Percentiles rank a stretch among this genome's conserved stretches.
Evolutionary conservation across 768 basidiomycete species (phyloP).

Genomic region (Russula emetica): DNA sequence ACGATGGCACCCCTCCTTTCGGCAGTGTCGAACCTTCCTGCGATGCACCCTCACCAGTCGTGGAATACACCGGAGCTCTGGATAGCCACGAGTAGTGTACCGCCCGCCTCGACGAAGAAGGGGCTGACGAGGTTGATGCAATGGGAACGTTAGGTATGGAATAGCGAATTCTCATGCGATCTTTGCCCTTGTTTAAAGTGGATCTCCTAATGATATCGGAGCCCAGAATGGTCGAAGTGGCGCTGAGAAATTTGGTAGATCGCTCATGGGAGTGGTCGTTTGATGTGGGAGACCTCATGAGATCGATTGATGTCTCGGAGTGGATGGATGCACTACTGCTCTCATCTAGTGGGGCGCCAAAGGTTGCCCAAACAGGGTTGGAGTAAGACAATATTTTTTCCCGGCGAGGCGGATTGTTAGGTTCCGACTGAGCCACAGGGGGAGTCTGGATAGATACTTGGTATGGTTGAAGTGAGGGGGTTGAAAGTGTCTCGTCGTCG

Average conservation of each 20-base stretch:
- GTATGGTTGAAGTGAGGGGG: neutral
- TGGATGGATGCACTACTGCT: neutral
- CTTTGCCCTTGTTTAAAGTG: neutral
- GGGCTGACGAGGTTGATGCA: neutral
- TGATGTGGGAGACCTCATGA: conserved; percentile 1
- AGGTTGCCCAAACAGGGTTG: conserved; percentile 19
- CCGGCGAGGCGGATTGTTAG: neutral
- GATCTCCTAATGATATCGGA: conserved; percentile 34
- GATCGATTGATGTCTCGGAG: neutral
- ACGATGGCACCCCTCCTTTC: neutral
- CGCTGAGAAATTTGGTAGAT: conserved; percentile 4
- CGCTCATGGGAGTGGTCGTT: conserved; percentile 3
- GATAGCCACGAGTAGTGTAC: conserved; percentile 14
- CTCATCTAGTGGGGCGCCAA: neutral
- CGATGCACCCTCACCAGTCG: neutral
- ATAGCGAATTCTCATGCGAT: conserved; percentile 18
- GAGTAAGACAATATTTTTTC: conserved; percentile 21
- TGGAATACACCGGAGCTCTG: neutral
- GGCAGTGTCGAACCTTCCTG: neutral
- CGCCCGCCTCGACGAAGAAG: neutral
- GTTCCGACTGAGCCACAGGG: neutral
- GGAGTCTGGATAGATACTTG: neutral
- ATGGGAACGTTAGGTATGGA: neutral
- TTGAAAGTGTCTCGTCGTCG: neutral
- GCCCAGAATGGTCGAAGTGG: conserved; percentile 28